Base-by-base conservation (phyloP, 306 rosid genomes). In the Fragaria ananassa region DNA sequence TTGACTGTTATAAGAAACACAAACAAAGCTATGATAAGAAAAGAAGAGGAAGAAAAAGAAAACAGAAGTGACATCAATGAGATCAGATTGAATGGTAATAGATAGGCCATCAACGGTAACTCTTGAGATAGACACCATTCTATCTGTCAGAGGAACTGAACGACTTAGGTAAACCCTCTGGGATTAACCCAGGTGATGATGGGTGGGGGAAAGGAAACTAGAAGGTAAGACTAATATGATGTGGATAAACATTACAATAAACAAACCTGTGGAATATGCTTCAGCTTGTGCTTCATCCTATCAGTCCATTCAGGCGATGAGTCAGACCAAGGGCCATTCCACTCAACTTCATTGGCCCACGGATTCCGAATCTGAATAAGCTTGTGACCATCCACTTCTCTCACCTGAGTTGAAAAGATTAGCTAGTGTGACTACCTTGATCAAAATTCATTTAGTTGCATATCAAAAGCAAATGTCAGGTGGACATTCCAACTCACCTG, bases 321-420 rank as follows among this genome's bases (percentile, higher is more conserved):
- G 86, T 96, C 99, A 25, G 99, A 90, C 99, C 99, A 96, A 44
- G 97, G 98, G 68, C 99, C 99, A 84, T 92, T 96, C 99, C 99
- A 96, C 86, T 96, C 99, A 74, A 96, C 99, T 92, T 96, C 99
- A 67, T 91, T 96, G 66, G 99, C 99, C 99, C 99, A 96, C 66
- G 99, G 99, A 87, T 96, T 96, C 80, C 99, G 90, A 78, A 96
- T 96, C 85, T 92, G 99, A 81, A 96, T 96, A 77, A 96, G 96
- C 88, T 91, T 96, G 87, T 96, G 98, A 73, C 99, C 93, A 85
- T 96, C 99, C 81, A 92, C 97, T 68, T 96, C 99, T 80, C 92
- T 87, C 29, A 96, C 91, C 99, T 92, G 74, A 75, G 76, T 77
- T 61, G 83, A 29, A 81, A 39, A 46, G 70, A 56, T 60, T 27